Base-by-base conservation (phyloP, 129 eudicot genomes). In the Tagetes patula region DNA sequence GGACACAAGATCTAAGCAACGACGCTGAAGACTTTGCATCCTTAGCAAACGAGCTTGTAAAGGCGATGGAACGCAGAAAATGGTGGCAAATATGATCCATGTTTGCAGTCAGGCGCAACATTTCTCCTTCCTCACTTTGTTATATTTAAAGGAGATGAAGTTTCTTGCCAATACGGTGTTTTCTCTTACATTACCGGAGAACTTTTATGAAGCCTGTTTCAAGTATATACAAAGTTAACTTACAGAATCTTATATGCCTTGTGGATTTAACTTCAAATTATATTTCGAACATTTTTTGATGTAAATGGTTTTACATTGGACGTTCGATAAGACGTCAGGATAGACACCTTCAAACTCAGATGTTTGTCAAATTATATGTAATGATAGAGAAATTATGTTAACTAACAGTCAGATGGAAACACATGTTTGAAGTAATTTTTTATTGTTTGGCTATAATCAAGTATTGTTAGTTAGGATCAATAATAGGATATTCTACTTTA, bases 11-110 rank as follows among this genome's bases (percentile, higher is more conserved):
- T 65, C 80, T 93, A 72, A 81, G 70, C 55, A 72, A 77, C 49
- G 98, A 84, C 77, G 98, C 98, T 0, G 96, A 93, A 83, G 89
- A 93, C 78, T 93, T 93, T 48, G 98, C 98, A 47, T 90, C 98
- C 46, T 77, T 93, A 74, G 96, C 98, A n/a, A 82, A 90, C 36
- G 98, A 93, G 87, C 98, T 93, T 48, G 98, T 86, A n/a, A 90
- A 84, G 81, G 86, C 66, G 12, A 90, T 90, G 96, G 98, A 93
- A 81, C 70, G 83, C 13, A 82, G 95, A 55, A 90, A 90, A 74
- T 93, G 98, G 98, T 93, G 94, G 87, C 96, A 93, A 7, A 87
- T 93, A 76, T 93, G 83, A 84, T 65, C 7, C 5, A 34, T 32
- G 4, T 71, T 50, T 56, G 63, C 63, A 8, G 63, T 20, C 27